phyloP scores from a whole-genome alignment of 768 basidiomycete species.

The Leccinum imitatum region DNA sequence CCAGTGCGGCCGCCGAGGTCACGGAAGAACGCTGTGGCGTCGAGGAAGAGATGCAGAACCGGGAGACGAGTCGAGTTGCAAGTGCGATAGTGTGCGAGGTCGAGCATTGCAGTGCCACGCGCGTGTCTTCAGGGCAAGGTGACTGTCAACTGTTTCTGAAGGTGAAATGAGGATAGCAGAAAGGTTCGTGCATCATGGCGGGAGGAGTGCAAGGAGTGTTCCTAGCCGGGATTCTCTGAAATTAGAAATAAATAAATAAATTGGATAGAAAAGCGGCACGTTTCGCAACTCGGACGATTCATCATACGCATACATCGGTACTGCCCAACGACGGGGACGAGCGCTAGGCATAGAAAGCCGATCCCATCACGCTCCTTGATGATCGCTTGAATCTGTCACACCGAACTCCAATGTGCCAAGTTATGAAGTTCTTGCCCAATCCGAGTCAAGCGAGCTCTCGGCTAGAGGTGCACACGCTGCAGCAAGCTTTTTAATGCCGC shows the following conservation, averaged over 20 bases:
- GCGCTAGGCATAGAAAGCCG: conserved; percentile 1
- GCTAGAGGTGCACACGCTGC: conserved; percentile 3
- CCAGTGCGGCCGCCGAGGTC: conserved; percentile 1
- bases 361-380: conserved; percentile 1
- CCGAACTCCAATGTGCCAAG: not conserved
- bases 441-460: not conserved
- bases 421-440: not conserved
- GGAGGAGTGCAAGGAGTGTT: conserved; percentile 30
- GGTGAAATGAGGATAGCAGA: conserved; percentile 11
- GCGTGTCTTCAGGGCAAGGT: conserved; percentile 7
- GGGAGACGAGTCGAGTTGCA: not conserved
- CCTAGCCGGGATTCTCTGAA: conserved; percentile 30
- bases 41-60: conserved; percentile 5
- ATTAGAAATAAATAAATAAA: conserved; percentile 32
- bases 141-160: conserved; percentile 3
- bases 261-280: conserved; percentile 27
- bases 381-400: not conserved
- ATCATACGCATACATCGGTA: not conserved
- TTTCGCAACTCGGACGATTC: conserved; percentile 10
- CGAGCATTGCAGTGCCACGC: not conserved
- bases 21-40: not conserved
- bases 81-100: conserved; percentile 11
- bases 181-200: conserved; percentile 22
- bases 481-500: not conserved
- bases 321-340: conserved; percentile 1